A percentile compares a stretch with the other conserved stretches of the same genome.
Evolutionary conservation across 106 monocot species (phyloP).

Genomic region (Triglochin maritima): DNA sequence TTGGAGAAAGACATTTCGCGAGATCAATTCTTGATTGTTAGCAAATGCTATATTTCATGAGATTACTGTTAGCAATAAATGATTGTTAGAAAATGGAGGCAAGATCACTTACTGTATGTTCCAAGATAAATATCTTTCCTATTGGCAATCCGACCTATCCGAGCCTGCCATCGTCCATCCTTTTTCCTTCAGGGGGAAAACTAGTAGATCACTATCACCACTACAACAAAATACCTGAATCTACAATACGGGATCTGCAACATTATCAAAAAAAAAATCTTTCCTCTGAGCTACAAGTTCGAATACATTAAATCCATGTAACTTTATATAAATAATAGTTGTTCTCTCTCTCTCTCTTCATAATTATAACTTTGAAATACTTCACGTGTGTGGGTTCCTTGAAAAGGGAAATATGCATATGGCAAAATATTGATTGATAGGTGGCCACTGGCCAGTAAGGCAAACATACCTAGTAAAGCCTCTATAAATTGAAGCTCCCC

Average conservation of each 20-base stretch:
- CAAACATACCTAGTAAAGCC: slow-evolving; percentile 41
- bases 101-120: slow-evolving; percentile 34
- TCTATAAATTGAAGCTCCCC: slow-evolving; percentile 53
- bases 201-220: not conserved
- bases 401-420: too few relatives aligned
- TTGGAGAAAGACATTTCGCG: not conserved
- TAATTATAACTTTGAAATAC: too few relatives aligned
- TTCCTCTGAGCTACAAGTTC: not conserved
- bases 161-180: slow-evolving; percentile 52
- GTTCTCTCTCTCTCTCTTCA: too few relatives aligned
- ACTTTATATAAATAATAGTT: too few relatives aligned
- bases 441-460: not conserved
- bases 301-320: too few relatives aligned
- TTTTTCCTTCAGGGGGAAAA: not conserved
- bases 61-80: not conserved
- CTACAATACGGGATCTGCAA: not conserved
- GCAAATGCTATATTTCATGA: not conserved
- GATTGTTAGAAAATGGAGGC: not conserved
- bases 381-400: too few relatives aligned
- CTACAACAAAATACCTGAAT: not conserved
- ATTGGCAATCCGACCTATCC: slow-evolving; percentile 33
- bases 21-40: not conserved
- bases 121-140: slow-evolving; percentile 45
- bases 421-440: not conserved
- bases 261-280: not conserved